Evolutionary conservation across 1,284 basidiomycete genomes (phyloP), one percentile per base, ranked within the genome.

Genomic region (Fomitiporia mediterranea): DNA sequence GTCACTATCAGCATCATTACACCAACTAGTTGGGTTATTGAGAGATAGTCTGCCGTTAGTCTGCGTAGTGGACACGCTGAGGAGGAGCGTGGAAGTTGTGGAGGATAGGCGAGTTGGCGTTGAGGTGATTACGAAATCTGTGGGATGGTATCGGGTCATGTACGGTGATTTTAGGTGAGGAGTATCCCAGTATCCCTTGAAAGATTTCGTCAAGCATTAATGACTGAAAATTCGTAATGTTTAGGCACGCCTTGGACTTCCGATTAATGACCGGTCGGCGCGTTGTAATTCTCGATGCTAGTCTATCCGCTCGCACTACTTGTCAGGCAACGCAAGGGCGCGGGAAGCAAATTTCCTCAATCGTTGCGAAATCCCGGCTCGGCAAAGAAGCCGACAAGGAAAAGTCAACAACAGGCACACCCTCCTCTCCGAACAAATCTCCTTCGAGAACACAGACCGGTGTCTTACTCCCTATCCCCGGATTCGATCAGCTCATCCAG

Each of bases 131-230:
- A 79, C 87, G 4, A 91, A 90, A 68, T 79, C 84, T 3, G 83
- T 85, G 37, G 86, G 86, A 4, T 92, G 90, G 90, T 91, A 86
- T 71, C 74, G 90, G 51, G 68, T 92, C 32, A 69, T 88, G 46
- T 88, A 88, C 61, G 77, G 80, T 9, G 82, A 87, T 65, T 72
- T 83, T 30, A 78, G 79, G 83, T n/a, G n/a, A n/a, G n/a, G n/a
- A n/a, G n/a, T 84, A 67, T 54, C 72, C 54, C 1, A 27, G 7
- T 15, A 32, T 17, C 11, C n/a, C 9, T 40, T 17, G 52, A 53
- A 42, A 30, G 43, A 23, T 23, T 43, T 23, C 35, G n/a, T 23
- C 37, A 34, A 43, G 11, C 8, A 28, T 46, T 57, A 43, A n/a
- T 35, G 23, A 34, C 23, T 58, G 17, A 51, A 46, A 44, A 30